Percentiles rank a stretch among this genome's conserved stretches.
Evolutionary conservation across 2,329 filamentous ascomycete genomes (phyloP).

Genomic region (Ciborinia camelliae): DNA sequence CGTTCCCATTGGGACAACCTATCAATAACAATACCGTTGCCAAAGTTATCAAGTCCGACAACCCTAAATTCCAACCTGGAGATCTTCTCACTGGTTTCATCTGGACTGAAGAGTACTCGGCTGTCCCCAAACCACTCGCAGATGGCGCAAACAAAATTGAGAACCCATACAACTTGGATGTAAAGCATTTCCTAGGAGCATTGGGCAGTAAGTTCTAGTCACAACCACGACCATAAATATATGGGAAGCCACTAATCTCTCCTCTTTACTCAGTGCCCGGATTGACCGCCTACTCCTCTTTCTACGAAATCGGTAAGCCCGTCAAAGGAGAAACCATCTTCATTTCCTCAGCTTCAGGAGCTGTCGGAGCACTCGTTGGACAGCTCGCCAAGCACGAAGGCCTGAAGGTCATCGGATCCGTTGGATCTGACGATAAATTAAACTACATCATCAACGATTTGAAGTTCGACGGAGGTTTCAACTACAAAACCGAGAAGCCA

Average conservation of each 20-base stretch:
- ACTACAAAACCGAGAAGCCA: conserved; percentile 74
- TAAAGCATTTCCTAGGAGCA: conserved; percentile 67
- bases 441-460: conserved; percentile 71
- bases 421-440: conserved; percentile 72
- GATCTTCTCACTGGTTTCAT: conserved; percentile 59
- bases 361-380: conserved; percentile 73
- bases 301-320: conserved; percentile 72
- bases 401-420: conserved; percentile 68
- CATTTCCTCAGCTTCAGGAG: conserved; percentile 69
- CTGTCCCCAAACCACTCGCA: conserved; percentile 44
- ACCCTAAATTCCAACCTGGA: conserved; percentile 58
- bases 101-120: conserved; percentile 67
- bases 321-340: conserved; percentile 77
- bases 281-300: conserved; percentile 69
- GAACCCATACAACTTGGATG: conserved; percentile 66
- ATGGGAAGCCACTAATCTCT: too few species aligned
- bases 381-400: conserved; percentile 76
- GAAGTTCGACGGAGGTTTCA: conserved; percentile 70
- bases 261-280: conserved; percentile 53
- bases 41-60: conserved; percentile 69
- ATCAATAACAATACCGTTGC: conserved; percentile 62
- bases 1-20: conserved; percentile 60
- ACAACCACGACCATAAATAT: background rate
- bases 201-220: conserved; percentile 51
- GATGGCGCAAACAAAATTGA: conserved; percentile 52